Evolutionary conservation across 768 basidiomycete species (phyloP).

Genomic region (Suillus plorans): DNA sequence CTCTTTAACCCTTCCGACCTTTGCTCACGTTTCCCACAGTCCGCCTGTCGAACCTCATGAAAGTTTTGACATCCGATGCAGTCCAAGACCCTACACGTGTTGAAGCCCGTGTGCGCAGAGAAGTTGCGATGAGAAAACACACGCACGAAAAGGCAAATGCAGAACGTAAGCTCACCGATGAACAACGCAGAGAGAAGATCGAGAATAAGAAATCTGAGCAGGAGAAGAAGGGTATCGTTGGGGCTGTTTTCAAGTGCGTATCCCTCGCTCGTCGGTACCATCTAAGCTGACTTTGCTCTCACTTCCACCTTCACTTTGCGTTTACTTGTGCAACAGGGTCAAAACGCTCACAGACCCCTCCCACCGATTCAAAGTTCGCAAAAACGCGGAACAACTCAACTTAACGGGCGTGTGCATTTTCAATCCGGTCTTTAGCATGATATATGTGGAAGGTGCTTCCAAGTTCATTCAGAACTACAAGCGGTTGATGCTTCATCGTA

Average conservation of each 20-base stretch:
- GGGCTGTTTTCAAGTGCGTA: constrained; percentile 87
- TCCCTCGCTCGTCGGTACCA: not conserved
- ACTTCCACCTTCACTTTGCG: not conserved
- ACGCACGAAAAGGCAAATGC: constrained; percentile 92
- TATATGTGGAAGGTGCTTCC: constrained; percentile 90
- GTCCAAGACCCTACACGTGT: constrained; percentile 97
- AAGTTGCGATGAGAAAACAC: constrained; percentile 88
- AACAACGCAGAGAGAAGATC: constrained; percentile 83
- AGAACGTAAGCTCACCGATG: constrained; percentile 88
- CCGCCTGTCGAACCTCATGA: constrained; percentile 94
- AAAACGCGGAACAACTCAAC: constrained; percentile 91
- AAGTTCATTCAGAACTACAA: constrained; percentile 88
- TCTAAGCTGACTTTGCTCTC: not conserved
- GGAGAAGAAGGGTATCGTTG: constrained; percentile 81
- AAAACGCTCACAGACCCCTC: constrained; percentile 87
- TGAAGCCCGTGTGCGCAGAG: constrained; percentile 90
- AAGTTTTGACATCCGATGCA: constrained; percentile 93
- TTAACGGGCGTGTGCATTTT: constrained; percentile 90
- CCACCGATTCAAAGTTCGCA: constrained; percentile 94
- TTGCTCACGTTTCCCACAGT: constrained; percentile 44
- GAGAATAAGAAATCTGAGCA: constrained; percentile 85
- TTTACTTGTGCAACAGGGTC: constrained; percentile 48
- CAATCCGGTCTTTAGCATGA: constrained; percentile 84
- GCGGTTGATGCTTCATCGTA: constrained; percentile 80
- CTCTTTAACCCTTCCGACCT: no score